A percentile compares a stretch with the other conserved stretches of the same genome.
phyloP scores from a whole-genome alignment of 2,329 filamentous ascomycete species.

The Sporothrix humicola region DNA sequence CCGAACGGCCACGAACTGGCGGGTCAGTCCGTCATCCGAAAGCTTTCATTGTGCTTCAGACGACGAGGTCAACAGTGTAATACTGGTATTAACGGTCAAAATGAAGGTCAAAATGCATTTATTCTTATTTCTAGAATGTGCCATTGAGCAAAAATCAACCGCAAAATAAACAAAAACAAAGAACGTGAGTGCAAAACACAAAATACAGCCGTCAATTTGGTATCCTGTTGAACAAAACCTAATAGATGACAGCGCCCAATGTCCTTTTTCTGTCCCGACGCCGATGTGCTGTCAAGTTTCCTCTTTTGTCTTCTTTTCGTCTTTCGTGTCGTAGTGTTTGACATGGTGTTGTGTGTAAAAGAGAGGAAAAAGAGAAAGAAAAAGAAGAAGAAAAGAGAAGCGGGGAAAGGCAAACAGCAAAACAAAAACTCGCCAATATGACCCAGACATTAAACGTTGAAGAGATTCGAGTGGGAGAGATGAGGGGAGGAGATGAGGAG shows the following conservation, averaged over 20 bases:
- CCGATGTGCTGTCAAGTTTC: constrained; percentile 3
- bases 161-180: background rate
- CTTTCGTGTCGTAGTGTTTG: background rate
- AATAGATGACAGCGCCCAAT: constrained; percentile 23
- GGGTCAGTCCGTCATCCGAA: background rate
- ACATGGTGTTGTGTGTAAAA: constrained; percentile 20
- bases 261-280: constrained; percentile 25
- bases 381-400: background rate
- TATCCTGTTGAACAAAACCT: constrained; percentile 34
- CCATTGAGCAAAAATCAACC: background rate
- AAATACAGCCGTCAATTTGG: constrained; percentile 29
- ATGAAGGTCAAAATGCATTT: background rate
- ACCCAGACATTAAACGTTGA: constrained; percentile 26
- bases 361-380: background rate
- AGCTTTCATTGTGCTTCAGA: background rate
- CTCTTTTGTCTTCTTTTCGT: background rate
- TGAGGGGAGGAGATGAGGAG: background rate
- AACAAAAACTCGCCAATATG: constrained; percentile 15
- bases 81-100: too few species aligned
- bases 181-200: too few species aligned
- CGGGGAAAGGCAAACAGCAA: background rate
- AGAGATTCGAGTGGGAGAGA: constrained; percentile 4
- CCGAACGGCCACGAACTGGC: background rate
- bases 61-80: too few species aligned
- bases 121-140: background rate